Percentiles rank a stretch among this genome's conserved stretches.
phyloP scores from a whole-genome alignment of 108 stramenopile species.

The Skeletonema potamos region DNA sequence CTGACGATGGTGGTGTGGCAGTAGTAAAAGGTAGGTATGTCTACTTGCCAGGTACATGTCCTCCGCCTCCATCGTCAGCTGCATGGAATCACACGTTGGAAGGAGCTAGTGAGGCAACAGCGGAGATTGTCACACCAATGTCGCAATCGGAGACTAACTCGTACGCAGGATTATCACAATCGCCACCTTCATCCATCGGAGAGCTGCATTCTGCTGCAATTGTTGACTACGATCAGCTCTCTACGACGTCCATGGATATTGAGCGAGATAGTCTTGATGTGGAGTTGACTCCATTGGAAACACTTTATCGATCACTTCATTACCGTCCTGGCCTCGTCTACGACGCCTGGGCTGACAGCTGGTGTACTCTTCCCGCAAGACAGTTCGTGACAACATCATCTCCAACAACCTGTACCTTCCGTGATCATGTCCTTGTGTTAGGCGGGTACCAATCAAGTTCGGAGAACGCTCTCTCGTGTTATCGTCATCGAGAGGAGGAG shows the following conservation, averaged over 20 bases:
- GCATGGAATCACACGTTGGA: neutral
- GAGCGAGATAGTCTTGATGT: constrained; percentile 3
- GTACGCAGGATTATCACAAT: neutral
- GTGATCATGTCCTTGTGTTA: constrained; percentile 19
- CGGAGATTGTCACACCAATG: constrained; percentile 12
- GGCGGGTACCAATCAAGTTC: constrained; percentile 38
- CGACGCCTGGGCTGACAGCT: constrained; percentile 14
- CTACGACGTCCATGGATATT: constrained; percentile 11
- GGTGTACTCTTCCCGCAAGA: constrained; percentile 16
- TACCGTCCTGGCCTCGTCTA: constrained; percentile 30
- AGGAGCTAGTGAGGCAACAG: neutral
- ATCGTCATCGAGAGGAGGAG: constrained; percentile 29
- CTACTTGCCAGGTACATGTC: constrained; percentile 27
- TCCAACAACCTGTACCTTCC: constrained; percentile 23
- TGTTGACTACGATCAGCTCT: constrained; percentile 1
- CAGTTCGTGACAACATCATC: constrained; percentile 31
- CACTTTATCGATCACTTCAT: constrained; percentile 9
- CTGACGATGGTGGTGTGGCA: constrained; percentile 32
- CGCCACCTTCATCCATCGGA: neutral
- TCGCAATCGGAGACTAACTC: constrained; percentile 15
- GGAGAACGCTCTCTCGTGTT: constrained; percentile 22
- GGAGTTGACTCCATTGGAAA: constrained; percentile 4
- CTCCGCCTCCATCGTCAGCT: constrained; percentile 16
- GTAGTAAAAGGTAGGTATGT: constrained; percentile 25
- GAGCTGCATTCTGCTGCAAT: neutral